A percentile compares a stretch with the other conserved stretches of the same genome.
Evolutionary conservation across 768 basidiomycete species (phyloP).

Genomic region (Clathrus columnatus): DNA sequence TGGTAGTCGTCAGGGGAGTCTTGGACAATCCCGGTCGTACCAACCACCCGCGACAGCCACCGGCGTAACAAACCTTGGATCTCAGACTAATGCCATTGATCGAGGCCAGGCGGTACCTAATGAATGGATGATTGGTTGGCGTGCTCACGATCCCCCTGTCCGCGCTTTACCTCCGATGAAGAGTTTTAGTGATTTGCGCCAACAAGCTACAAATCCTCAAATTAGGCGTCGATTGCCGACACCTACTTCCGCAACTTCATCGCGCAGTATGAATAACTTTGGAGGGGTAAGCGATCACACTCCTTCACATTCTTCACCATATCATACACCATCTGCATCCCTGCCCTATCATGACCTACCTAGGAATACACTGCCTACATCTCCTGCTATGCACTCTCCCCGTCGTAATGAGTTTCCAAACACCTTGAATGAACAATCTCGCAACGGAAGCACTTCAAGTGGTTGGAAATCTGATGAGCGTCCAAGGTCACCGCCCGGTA

Average conservation of each 20-base stretch:
- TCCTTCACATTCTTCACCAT: conserved; percentile 1
- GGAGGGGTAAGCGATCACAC: conserved; percentile 38
- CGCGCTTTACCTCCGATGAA: conserved; percentile 26
- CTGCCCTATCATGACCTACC: conserved; percentile 1
- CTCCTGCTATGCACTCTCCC: background rate
- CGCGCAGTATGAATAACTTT: conserved; percentile 38
- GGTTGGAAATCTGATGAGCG: background rate
- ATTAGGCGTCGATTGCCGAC: conserved; percentile 1
- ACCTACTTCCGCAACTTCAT: background rate
- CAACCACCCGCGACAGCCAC: background rate
- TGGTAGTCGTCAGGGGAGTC: background rate
- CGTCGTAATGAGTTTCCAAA: background rate
- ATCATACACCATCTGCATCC: background rate
- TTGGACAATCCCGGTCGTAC: background rate
- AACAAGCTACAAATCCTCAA: background rate
- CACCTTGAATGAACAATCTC: background rate
- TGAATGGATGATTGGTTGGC: conserved; percentile 42
- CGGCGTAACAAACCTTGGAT: background rate
- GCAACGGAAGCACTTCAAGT: background rate
- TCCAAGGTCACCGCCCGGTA: conserved; percentile 1
- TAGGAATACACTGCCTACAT: background rate
- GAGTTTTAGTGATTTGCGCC: conserved; percentile 22
- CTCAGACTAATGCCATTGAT: background rate
- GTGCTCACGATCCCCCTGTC: conserved; percentile 32
- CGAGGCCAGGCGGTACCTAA: conserved; percentile 36